Conservation (phyloP, 179 eudicot species). For the Actinidia arguta region DNA sequence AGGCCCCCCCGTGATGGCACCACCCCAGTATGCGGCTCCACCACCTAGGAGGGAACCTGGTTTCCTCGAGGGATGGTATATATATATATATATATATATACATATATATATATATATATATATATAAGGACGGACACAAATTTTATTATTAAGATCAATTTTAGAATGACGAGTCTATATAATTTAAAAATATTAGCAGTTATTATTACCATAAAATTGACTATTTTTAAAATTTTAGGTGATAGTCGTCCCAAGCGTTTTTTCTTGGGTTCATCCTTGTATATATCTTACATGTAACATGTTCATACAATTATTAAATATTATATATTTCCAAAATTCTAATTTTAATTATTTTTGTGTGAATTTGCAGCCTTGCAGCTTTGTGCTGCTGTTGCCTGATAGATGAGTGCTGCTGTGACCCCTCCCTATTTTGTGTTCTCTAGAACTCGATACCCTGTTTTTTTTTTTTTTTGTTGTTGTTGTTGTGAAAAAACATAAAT, state of each 20-base stretch:
- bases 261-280: no score
- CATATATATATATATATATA: no score
- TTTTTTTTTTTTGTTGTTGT: neutral
- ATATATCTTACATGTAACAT: no score
- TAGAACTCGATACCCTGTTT: neutral
- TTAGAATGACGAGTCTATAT: no score
- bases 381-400: conserved; percentile 49
- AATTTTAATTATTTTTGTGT: neutral
- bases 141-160: no score
- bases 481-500: neutral
- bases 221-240: no score
- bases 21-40: conserved; percentile 40
- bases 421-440: conserved; percentile 10
- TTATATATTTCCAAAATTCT: neutral
- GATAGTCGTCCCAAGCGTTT: no score
- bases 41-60: conserved; percentile 28
- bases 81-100: neutral
- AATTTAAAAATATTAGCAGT: no score
- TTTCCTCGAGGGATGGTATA: conserved; percentile 48
- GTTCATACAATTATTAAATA: no score
- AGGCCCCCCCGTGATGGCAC: conserved; percentile 55
- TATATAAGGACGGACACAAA: no score
- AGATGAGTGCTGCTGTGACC: conserved; percentile 44
- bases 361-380: conserved; percentile 27
- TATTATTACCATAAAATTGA: no score